phyloP scores from a whole-genome alignment of 495 filamentous ascomycete genomes.

The Venustampulla echinocandica region DNA sequence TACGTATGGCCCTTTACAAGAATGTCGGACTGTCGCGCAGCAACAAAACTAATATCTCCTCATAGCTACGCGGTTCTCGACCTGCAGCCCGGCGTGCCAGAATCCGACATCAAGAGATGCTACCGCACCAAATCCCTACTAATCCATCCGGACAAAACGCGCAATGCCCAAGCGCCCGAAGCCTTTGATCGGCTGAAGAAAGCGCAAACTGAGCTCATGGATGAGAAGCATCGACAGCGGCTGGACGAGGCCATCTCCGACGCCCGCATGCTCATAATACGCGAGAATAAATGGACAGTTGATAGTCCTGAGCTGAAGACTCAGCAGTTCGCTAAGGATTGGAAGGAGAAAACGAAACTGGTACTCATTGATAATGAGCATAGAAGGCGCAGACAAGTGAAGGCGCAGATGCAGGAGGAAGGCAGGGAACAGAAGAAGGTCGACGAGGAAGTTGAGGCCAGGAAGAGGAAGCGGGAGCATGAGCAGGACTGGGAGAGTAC shows the following conservation, averaged over 20 bases:
- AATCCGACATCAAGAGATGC: constrained; percentile 87
- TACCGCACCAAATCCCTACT: constrained; percentile 96
- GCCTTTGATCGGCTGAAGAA: constrained; percentile 97
- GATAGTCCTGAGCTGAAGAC: constrained; percentile 79
- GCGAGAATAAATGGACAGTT: constrained; percentile 83
- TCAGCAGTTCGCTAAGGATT: constrained; percentile 72
- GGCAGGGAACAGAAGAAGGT: constrained; percentile 79
- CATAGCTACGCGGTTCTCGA: constrained; percentile 88
- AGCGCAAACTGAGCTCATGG: constrained; percentile 81
- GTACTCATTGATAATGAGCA: constrained; percentile 93
- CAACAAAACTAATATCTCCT: neutral
- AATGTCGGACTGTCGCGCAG: neutral
- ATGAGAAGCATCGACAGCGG: constrained; percentile 78
- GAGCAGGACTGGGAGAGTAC: constrained; percentile 91
- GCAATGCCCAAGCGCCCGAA: constrained; percentile 82
- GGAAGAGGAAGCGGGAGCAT: constrained; percentile 89
- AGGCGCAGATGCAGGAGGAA: constrained; percentile 95
- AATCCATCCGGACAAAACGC: constrained; percentile 97
- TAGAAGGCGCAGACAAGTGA: constrained; percentile 71
- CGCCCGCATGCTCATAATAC: constrained; percentile 86
- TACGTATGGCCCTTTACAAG: constrained; percentile 32
- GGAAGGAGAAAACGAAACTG: constrained; percentile 83
- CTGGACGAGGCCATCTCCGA: constrained; percentile 96
- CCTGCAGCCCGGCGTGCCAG: constrained; percentile 88
- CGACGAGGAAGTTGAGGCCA: constrained; percentile 76